Percentiles rank a stretch among this genome's conserved stretches.
Conservation (phyloP, 805 yeast species). For the Blastobotrys robertii region DNA sequence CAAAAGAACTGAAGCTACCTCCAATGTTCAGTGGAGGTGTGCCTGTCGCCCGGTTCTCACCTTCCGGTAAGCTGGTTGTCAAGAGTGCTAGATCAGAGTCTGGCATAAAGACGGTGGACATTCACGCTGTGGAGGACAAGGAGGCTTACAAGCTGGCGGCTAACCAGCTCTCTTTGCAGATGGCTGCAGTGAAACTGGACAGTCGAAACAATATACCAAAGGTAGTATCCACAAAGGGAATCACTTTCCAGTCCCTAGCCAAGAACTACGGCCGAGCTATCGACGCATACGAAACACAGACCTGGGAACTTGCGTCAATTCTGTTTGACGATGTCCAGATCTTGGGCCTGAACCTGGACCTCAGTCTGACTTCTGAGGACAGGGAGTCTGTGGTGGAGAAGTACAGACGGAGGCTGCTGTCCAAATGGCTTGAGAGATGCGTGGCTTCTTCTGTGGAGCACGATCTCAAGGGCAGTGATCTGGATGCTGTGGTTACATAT, state of each 20-base stretch:
- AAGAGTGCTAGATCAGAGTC: neutral
- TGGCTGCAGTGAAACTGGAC: too few species aligned
- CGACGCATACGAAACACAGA: constrained; percentile 21
- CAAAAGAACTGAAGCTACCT: constrained; percentile 11
- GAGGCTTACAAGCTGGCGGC: neutral
- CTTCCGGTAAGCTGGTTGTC: constrained; percentile 6
- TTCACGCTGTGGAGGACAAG: neutral
- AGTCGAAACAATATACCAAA: constrained; percentile 2
- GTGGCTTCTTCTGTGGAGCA: constrained; percentile 30
- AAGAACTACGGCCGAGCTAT: neutral
- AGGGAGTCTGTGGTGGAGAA: constrained; percentile 18
- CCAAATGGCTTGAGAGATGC: constrained; percentile 47
- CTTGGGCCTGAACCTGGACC: constrained; percentile 17
- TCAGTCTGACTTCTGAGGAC: constrained; percentile 17
- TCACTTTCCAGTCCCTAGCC: constrained; percentile 5
- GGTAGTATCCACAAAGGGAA: neutral
- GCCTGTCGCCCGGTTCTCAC: constrained; percentile 10
- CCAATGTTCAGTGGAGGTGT: constrained; percentile 3
- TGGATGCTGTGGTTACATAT: constrained; percentile 41
- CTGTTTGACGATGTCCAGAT: constrained; percentile 41
- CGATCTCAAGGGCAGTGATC: constrained; percentile 22
- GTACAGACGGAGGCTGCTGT: constrained; percentile 37
- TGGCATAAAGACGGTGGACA: neutral
- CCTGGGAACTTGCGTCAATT: constrained; percentile 52
- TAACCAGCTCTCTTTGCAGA: too few species aligned